Base-by-base conservation (phyloP, 164 flowering plant species). In the Berberis thunbergii region DNA sequence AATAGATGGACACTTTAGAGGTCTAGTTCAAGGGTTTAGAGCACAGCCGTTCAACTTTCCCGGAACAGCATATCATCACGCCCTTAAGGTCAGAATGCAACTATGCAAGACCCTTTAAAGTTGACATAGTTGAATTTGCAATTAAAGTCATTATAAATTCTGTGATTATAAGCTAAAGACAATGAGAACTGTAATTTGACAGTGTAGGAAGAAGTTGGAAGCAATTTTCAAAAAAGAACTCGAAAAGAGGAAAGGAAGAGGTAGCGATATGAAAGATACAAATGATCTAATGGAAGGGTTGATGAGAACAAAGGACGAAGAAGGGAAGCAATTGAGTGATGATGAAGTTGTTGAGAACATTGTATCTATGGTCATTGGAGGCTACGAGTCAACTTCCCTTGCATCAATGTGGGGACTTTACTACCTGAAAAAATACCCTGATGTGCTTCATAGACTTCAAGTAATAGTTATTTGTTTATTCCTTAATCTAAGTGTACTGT, bases 261-360 rank as follows among this genome's bases (percentile, higher is more conserved):
- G 40, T 1, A 55, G 11, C 0, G 13, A 10, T 2, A 52, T 12
- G 6, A 45, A 39, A 3, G 50, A 54, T 4, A 49, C n/a, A 12
- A 63, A 77, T 49, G 84, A 84, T 68, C 67, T 83, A 38, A 82
- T 85, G 87, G 87, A 79, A 61, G 81, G 84, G 39, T 49, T 83
- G 55, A 78, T 77, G 76, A 61, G 60, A 9, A 62, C 80, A 4
- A 68, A 69, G 67, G 82, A 81, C 52, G 83, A 80, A 2, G 76
- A 83, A 60, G 86, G 86, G 26, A 76, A 70, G 3, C 65, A 67
- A 62, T 58, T 83, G 58, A 49, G 60, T 3, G 86, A 81, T 44
- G 69, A 78, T 11, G 82, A 83, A 64, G 80, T 85, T 62, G 45
- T 85, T 39, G 90, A 85, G 55, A 83, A 85, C 69, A 84, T 81